Base-by-base conservation (phyloP, 1,139 yeast genomes). In the Cylindricascospora bacillispora region DNA sequence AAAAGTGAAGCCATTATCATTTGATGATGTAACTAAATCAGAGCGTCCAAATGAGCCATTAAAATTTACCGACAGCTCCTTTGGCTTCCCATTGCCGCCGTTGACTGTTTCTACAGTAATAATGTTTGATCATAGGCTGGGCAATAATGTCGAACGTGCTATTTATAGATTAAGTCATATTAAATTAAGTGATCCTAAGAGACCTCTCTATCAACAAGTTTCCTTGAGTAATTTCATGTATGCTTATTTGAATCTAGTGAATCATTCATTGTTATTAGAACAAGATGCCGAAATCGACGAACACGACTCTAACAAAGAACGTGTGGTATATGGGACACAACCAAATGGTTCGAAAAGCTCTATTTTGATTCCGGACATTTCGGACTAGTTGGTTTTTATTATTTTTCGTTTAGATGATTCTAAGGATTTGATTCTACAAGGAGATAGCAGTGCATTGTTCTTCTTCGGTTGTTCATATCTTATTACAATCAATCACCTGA, bases 141-240 rank as follows among this genome's bases (percentile, higher is more conserved):
- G 95, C 0, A 75, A 86, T 29, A 94, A 85, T 52, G 92, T 86
- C 27, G 97, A 86, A 56, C 67, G 97, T 26, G 95, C 95, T 2
- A 80, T 86, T 33, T 86, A 86, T 54, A 62, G 97, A 35, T 63
- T 86, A 36, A 79, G 93, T 20, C 97, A 86, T 54, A 61, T 86
- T 53, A 86, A 86, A 53, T 63, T 86, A 41, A 94, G 95, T 21
- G 89, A 86, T 50, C 92, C 95, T 2, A 79, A 83, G 47, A 61
- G 95, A 32, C 89, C 92, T 10, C 62, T 86, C 35, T 67, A 83
- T 21, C 95, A 86, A 50, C 97, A 86, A 52, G 97, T 86, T 4
- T 56, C 86, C 31, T 59, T 86, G 42, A 80, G 94, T 31, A 86
- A 86, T 54, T 86, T 86, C 65, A 86, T 86, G 97, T 86, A 86